These are phyloP conservation scores for Kalmusia sp. DNA, from an alignment of 2,329 filamentous ascomycete species.

Conservation along the genomic window DNA sequence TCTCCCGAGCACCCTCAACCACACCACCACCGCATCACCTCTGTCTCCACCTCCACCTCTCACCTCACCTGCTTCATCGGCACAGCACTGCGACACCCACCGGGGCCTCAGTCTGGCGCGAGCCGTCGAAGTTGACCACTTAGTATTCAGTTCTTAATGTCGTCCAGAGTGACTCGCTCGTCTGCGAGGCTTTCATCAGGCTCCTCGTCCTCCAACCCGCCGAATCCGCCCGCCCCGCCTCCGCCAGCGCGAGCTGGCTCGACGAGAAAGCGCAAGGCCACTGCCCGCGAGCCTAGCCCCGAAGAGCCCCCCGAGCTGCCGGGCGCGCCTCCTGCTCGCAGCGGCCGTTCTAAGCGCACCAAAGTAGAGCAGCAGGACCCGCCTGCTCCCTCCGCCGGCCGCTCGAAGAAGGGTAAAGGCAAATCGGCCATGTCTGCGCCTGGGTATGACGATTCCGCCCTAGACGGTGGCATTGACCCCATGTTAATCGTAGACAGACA, in stretches of 20 bases:
- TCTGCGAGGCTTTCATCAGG: conserved; percentile 87
- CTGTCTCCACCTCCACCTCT: conserved; percentile 19
- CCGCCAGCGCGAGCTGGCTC: conserved; percentile 52
- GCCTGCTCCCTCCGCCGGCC: conserved; percentile 49
- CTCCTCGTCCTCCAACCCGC: conserved; percentile 50
- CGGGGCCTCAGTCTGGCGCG: conserved; percentile 39
- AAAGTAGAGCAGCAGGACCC: conserved; percentile 68
- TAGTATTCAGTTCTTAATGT: conserved; percentile 74
- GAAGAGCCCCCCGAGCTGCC: conserved; percentile 56
- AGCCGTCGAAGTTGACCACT: conserved; percentile 33
- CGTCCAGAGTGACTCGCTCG: conserved; percentile 94
- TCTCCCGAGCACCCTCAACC: conserved; percentile 6
- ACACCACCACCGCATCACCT: conserved; percentile 5
- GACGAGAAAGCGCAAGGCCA: conserved; percentile 79
- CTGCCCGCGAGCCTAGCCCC: conserved; percentile 52
- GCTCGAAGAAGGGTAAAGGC: conserved; percentile 68
- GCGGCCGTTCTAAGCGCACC: conserved; percentile 57
- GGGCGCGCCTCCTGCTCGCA: conserved; percentile 44
- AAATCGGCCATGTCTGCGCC: conserved; percentile 73
- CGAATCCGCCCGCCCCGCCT: conserved; percentile 51
- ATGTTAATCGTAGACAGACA: conserved; percentile 56
- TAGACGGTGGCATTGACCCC: background rate
- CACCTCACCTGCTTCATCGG: conserved; percentile 31
- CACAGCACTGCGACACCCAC: conserved; percentile 35
- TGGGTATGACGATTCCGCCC: conserved; percentile 60